phyloP scores from a whole-genome alignment of 2,329 filamentous ascomycete species.

The Beauveria australis region DNA sequence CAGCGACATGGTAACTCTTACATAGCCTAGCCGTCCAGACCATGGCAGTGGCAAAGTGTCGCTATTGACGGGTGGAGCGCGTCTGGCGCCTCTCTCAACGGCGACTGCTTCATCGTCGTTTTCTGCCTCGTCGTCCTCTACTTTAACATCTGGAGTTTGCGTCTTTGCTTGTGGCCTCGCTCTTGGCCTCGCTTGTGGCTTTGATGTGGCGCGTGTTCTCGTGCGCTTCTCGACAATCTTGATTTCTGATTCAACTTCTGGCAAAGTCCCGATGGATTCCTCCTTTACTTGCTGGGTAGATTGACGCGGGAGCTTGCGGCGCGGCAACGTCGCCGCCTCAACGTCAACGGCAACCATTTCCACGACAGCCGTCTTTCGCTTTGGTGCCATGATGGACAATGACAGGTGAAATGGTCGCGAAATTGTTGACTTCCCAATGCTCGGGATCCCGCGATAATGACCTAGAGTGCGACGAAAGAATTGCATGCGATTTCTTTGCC shows the following conservation, averaged over 20 bases:
- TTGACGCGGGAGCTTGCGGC: neutral
- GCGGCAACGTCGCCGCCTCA: neutral
- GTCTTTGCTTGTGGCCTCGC: neutral
- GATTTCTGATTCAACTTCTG: neutral
- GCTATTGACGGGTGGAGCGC: slow-evolving; percentile 60
- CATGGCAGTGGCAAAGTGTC: slow-evolving; percentile 77
- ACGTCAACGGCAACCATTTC: neutral
- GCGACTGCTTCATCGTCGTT: neutral
- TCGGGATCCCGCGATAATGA: neutral
- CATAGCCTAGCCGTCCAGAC: slow-evolving; percentile 84
- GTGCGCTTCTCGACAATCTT: neutral
- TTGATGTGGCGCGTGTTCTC: neutral
- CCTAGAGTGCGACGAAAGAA: neutral
- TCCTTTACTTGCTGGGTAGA: neutral
- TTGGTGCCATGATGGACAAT: neutral
- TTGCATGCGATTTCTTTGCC: neutral
- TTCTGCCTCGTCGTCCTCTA: neutral
- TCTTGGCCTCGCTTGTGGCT: neutral
- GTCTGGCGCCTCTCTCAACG: slow-evolving; percentile 30
- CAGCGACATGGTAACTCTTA: slow-evolving; percentile 32
- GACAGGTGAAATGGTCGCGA: neutral
- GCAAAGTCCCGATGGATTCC: neutral
- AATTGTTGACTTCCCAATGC: neutral
- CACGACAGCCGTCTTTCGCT: neutral
- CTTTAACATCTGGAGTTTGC: neutral